Conservation (phyloP, 1,284 basidiomycete genomes). For the Xerocomus minutiporus region DNA sequence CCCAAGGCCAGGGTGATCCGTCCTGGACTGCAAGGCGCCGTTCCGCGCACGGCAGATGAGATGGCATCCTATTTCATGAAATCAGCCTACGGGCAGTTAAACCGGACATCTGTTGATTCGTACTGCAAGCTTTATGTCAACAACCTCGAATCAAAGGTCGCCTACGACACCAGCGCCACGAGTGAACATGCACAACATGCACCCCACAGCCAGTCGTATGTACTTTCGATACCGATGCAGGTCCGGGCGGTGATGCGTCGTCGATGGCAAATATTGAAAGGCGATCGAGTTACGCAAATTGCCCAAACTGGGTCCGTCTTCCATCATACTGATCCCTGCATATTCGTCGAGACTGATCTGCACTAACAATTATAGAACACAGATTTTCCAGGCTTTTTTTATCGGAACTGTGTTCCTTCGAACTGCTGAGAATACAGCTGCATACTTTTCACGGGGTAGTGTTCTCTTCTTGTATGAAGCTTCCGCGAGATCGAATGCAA, state of each 20-base stretch:
- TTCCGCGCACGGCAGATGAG: slow-evolving; percentile 33
- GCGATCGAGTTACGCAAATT: slow-evolving; percentile 47
- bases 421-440: slow-evolving; percentile 52
- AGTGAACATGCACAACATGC: slow-evolving; percentile 45
- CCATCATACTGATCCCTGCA: not conserved
- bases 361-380: slow-evolving; percentile 26
- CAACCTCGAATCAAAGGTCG: slow-evolving; percentile 36
- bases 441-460: slow-evolving; percentile 77
- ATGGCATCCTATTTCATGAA: slow-evolving; percentile 57
- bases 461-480: slow-evolving; percentile 61
- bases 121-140: slow-evolving; percentile 35
- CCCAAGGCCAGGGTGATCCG: slow-evolving; percentile 50
- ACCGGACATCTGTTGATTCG: slow-evolving; percentile 28
- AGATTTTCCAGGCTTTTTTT: slow-evolving; percentile 61
- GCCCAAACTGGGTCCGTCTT: slow-evolving; percentile 37
- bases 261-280: slow-evolving; percentile 60
- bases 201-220: slow-evolving; percentile 47
- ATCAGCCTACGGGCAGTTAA: slow-evolving; percentile 23
- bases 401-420: slow-evolving; percentile 73
- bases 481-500: slow-evolving; percentile 32
- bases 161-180: slow-evolving; percentile 46
- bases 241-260: slow-evolving; percentile 57
- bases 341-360: not conserved
- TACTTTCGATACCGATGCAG: slow-evolving; percentile 55
- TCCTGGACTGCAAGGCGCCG: slow-evolving; percentile 46